Conservation (phyloP, 176 grass and related monocot species). For the bread wheat (Triticum aestivum) region IWGSC_CS_RefSeq_v2.1 NC_057804.1:32479283-32479782, state of each 20-base stretch:
- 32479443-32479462: background rate
- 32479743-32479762: background rate
- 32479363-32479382: background rate
- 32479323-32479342: background rate
- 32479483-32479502: background rate
- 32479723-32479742: background rate
- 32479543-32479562: background rate
- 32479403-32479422: slow-evolving; percentile 3
- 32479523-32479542: background rate
- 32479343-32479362: background rate
- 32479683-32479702: background rate
- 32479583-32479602: background rate
- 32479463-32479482: background rate
- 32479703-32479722: background rate
- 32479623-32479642: background rate
- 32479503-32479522: background rate
- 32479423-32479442: background rate
- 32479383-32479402: background rate
- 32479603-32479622: background rate
- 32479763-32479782: background rate
- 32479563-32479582: background rate
- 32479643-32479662: background rate
- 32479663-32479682: background rate
- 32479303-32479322: background rate
- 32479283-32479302: background rate